Evolutionary conservation across 2,329 filamentous ascomycete genomes (phyloP).

Genomic region (Penicillium frequentans): DNA sequence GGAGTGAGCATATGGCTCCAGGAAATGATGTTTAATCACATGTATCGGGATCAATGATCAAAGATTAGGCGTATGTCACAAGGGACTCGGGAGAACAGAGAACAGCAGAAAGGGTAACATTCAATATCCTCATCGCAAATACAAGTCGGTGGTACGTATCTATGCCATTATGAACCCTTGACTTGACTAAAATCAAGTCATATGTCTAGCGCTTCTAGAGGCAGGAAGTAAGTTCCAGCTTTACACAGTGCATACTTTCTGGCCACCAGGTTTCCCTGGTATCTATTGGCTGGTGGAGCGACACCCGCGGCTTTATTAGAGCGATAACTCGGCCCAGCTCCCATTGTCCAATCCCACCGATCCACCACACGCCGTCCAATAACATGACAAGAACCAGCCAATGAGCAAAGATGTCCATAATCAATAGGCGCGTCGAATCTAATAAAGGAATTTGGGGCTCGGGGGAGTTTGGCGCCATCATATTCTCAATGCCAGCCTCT

Average conservation of each 20-base stretch:
- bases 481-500: not conserved
- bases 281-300: constrained; percentile 4
- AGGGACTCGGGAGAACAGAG: too few relatives aligned
- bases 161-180: too few relatives aligned
- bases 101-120: too few relatives aligned
- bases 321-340: constrained; percentile 24
- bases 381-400: constrained; percentile 35
- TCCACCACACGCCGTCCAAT: constrained; percentile 37
- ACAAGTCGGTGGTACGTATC: too few relatives aligned
- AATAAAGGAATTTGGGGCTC: constrained; percentile 2
- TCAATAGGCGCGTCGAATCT: constrained; percentile 14
- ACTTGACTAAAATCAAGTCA: too few relatives aligned
- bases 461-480: not conserved
- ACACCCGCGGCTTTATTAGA: constrained; percentile 10
- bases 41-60: too few relatives aligned
- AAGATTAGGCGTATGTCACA: too few relatives aligned
- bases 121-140: too few relatives aligned
- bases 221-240: too few relatives aligned
- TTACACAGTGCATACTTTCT: constrained; percentile 18
- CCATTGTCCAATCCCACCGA: constrained; percentile 28
- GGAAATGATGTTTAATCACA: too few relatives aligned
- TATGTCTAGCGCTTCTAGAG: too few relatives aligned
- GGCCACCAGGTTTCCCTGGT: constrained; percentile 25
- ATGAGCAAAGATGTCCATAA: constrained; percentile 31
- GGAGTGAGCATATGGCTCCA: too few relatives aligned